These are phyloP conservation scores for Penicillium sp. DNA, from an alignment of 2,329 filamentous ascomycete species.

Conservation along the genomic window DNA sequence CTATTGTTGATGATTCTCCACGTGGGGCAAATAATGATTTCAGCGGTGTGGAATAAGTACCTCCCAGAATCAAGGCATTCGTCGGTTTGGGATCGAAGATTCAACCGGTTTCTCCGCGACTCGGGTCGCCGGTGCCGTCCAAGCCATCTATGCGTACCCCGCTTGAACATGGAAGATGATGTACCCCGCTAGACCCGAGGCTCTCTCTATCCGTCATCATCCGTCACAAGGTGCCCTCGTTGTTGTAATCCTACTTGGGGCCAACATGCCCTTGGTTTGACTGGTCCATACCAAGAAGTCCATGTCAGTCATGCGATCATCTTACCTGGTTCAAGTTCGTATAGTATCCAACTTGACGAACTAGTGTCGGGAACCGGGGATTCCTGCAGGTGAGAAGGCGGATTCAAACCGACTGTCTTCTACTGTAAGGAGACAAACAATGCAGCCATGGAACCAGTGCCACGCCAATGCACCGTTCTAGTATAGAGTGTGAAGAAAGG, in stretches of 20 bases:
- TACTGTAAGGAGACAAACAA: not conserved
- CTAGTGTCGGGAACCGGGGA: not conserved
- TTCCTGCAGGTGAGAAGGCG: not conserved
- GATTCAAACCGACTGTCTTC: not conserved
- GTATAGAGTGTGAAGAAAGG: not conserved
- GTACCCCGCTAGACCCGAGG: not conserved
- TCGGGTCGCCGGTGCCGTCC: not conserved
- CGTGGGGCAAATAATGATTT: constrained; percentile 5
- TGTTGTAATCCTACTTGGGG: not conserved
- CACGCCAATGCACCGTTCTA: not conserved
- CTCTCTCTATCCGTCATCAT: not conserved
- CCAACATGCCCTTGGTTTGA: not conserved
- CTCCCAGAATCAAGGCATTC: constrained; percentile 1
- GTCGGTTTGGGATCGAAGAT: constrained; percentile 3
- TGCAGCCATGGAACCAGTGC: not conserved
- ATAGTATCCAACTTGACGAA: constrained; percentile 3
- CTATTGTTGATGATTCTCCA: constrained; percentile 7
- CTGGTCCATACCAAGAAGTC: constrained; percentile 2
- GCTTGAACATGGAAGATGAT: constrained; percentile 3
- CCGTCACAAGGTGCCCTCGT: not conserved
- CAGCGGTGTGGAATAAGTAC: constrained; percentile 5
- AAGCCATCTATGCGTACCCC: not conserved
- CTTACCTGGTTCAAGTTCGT: constrained; percentile 1
- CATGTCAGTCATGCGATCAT: constrained; percentile 3
- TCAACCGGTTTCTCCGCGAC: constrained; percentile 4